These are phyloP conservation scores for Breviolum minutum DNA, from an alignment of 73 alveolate species.

Conservation along the genomic window DNA sequence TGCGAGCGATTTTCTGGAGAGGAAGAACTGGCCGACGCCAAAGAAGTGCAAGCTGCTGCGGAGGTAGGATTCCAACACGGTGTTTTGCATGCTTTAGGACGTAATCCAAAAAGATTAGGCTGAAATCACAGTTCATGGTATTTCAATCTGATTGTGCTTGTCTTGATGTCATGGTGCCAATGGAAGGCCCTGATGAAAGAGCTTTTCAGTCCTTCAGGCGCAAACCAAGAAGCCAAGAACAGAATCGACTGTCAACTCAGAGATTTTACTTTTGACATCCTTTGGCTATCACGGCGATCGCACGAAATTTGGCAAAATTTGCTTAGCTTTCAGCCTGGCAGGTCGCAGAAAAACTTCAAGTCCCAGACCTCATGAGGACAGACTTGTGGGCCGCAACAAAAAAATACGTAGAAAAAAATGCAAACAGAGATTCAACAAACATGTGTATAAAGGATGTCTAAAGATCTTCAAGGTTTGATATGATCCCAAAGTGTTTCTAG, in stretches of 20 bases:
- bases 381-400: neutral
- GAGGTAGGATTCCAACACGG: neutral
- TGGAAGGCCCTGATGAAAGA: conserved; percentile 56
- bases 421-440: neutral
- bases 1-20: neutral
- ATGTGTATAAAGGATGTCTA: too few species aligned
- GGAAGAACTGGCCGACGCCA: conserved; percentile 63
- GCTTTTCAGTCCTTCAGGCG: conserved; percentile 30
- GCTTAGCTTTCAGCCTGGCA: too few species aligned
- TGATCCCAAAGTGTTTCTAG: neutral
- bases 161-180: neutral
- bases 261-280: too few species aligned
- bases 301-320: too few species aligned
- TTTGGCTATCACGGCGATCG: too few species aligned
- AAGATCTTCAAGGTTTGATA: too few species aligned
- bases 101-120: too few species aligned
- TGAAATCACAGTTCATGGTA: neutral
- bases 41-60: conserved; percentile 82
- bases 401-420: neutral
- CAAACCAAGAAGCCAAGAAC: neutral
- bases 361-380: neutral
- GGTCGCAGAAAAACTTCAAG: too few species aligned
- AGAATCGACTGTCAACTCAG: neutral
- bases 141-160: neutral
- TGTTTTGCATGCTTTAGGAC: neutral